These are phyloP conservation scores for Zasmidium citrigriseum DNA, from an alignment of 2,329 filamentous ascomycete species.

Conservation along the genomic window DNA sequence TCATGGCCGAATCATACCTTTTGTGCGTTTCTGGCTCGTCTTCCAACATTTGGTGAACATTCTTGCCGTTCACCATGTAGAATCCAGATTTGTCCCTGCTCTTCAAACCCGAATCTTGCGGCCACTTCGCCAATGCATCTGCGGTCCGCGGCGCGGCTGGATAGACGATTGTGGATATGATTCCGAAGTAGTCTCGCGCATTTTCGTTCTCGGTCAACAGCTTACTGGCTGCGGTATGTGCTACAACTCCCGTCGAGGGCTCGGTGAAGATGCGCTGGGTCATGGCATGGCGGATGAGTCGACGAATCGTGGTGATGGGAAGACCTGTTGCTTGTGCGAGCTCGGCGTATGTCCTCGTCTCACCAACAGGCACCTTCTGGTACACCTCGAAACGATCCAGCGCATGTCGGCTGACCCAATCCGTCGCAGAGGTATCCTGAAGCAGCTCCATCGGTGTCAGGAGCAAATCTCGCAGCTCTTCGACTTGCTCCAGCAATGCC, in stretches of 20 bases:
- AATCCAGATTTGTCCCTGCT: background rate
- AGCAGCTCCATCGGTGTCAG: constrained; percentile 4
- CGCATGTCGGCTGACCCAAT: constrained; percentile 2
- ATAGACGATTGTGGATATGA: background rate
- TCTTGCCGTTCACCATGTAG: background rate
- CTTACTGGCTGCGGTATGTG: constrained; percentile 3
- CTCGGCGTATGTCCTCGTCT: background rate
- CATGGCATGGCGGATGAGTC: constrained; percentile 9
- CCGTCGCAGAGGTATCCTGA: background rate
- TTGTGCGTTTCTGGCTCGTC: background rate
- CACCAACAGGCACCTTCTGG: constrained; percentile 7
- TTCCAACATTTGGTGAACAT: background rate
- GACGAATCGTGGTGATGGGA: background rate
- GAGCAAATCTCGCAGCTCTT: constrained; percentile 3
- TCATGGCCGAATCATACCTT: constrained; percentile 8
- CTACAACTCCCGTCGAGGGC: background rate
- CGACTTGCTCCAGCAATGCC: constrained; percentile 1
- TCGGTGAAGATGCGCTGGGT: constrained; percentile 8
- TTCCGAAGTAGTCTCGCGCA: background rate
- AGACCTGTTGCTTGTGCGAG: constrained; percentile 2
- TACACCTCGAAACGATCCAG: constrained; percentile 5
- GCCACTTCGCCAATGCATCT: constrained; percentile 7
- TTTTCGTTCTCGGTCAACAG: background rate
- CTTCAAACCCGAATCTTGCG: constrained; percentile 1
- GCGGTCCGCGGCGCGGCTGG: background rate